These are phyloP conservation scores for Bidens hawaiensis DNA, from an alignment of 140 eudicot genomes.

Conservation along the genomic window DNA sequence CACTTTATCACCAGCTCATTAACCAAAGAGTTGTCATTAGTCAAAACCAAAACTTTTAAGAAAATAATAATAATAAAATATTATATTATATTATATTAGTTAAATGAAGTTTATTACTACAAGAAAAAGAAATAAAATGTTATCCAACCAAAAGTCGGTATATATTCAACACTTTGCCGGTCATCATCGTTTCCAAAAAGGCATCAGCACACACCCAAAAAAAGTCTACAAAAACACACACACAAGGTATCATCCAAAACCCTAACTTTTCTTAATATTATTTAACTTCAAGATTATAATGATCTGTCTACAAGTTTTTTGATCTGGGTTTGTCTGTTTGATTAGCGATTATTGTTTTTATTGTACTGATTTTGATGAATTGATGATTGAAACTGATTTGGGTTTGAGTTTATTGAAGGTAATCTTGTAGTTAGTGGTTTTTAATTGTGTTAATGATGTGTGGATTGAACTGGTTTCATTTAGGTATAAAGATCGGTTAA, in stretches of 20 bases:
- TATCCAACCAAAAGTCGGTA: too few species aligned
- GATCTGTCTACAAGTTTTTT: background rate
- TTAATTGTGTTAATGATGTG: conserved; percentile 7
- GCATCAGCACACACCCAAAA: background rate
- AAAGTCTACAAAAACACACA: too few species aligned
- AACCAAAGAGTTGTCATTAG: too few species aligned
- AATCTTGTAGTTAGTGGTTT: conserved; percentile 22
- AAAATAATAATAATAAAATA: too few species aligned
- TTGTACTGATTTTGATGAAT: background rate
- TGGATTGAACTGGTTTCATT: background rate
- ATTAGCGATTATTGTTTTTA: background rate
- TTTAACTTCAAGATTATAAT: background rate
- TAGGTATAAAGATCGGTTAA: background rate
- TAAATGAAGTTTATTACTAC: too few species aligned
- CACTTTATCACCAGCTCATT: too few species aligned
- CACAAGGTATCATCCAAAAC: background rate
- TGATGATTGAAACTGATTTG: background rate
- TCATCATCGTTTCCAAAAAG: background rate
- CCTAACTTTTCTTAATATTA: background rate
- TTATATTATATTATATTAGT: too few species aligned
- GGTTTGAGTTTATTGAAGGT: conserved; percentile 5
- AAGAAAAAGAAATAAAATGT: too few species aligned
- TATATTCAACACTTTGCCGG: background rate
- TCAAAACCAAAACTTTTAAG: too few species aligned
- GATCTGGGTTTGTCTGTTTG: conserved; percentile 15